A percentile compares a stretch with the other conserved stretches of the same genome.
Evolutionary conservation across 352 stramenopile species (phyloP).

Genomic region (Pythium apleroticum): DNA sequence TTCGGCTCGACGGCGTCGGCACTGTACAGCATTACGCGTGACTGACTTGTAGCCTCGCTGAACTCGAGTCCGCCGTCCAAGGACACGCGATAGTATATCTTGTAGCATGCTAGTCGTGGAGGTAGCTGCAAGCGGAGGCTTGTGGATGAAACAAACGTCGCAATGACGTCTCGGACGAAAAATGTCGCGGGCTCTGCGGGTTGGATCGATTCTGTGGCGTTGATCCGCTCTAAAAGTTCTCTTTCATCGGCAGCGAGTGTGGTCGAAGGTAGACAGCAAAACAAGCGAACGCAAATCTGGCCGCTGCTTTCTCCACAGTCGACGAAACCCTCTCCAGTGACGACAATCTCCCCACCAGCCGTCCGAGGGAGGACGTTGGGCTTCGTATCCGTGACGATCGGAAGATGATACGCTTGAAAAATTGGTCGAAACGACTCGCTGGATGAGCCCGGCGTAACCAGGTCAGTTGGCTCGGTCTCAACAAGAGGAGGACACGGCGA

Average conservation of each 20-base stretch:
- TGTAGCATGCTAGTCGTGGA: conserved; percentile 52
- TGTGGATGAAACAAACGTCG: conserved; percentile 37
- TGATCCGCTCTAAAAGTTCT: conserved; percentile 6
- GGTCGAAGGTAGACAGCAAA: conserved; percentile 27
- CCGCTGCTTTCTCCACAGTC: conserved; percentile 26
- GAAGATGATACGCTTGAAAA: conserved; percentile 53
- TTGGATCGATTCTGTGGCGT: background rate
- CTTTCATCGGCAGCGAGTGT: background rate
- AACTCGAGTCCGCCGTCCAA: conserved; percentile 53
- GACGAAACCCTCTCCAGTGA: conserved; percentile 49
- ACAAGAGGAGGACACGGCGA: conserved; percentile 27
- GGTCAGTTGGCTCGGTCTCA: background rate
- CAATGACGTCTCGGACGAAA: conserved; percentile 50
- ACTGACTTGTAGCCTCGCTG: conserved; percentile 32
- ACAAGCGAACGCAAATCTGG: conserved; percentile 45
- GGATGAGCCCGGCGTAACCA: background rate
- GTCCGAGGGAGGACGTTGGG: conserved; percentile 59
- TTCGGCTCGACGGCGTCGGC: conserved; percentile 47
- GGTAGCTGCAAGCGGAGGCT: conserved; percentile 45
- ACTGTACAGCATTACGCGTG: conserved; percentile 58
- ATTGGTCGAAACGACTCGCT: conserved; percentile 6
- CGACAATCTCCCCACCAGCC: conserved; percentile 47
- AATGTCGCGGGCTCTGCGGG: conserved; percentile 8
- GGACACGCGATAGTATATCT: conserved; percentile 63
- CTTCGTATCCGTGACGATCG: conserved; percentile 36